These are phyloP conservation scores for Gossypium schwendimanii DNA, from an alignment of 441 rosid genomes.

Conservation along the genomic window DNA sequence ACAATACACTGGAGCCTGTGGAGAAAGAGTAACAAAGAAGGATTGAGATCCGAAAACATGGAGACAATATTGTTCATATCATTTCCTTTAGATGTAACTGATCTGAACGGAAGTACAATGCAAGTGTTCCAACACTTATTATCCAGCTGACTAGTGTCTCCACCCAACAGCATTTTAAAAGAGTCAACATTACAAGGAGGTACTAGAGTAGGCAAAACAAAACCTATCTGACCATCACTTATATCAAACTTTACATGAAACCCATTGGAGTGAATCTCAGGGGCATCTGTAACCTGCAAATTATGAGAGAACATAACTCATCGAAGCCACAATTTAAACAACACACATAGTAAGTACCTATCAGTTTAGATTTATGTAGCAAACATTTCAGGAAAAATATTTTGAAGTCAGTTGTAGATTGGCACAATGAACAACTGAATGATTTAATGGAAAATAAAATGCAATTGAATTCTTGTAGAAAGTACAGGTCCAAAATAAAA, in stretches of 20 bases:
- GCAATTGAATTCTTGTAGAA: neutral
- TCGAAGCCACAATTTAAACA: neutral
- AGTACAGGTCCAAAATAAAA: no score
- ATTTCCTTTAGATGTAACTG: conserved; percentile 48
- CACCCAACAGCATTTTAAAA: conserved; percentile 40
- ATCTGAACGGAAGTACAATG: conserved; percentile 83
- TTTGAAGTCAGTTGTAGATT: neutral
- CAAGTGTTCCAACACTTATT: conserved; percentile 75
- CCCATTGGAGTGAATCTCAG: conserved; percentile 99
- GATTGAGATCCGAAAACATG: conserved; percentile 95
- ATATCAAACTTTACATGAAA: conserved; percentile 94
- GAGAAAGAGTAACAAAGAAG: conserved; percentile 90
- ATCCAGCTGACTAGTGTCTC: conserved; percentile 29
- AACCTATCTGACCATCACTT: conserved; percentile 93
- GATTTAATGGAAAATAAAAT: conserved; percentile 1
- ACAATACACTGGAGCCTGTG: conserved; percentile 80
- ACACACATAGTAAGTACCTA: neutral
- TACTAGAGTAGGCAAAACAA: conserved; percentile 77
- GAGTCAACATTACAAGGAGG: conserved; percentile 63
- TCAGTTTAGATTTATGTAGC: neutral
- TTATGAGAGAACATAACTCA: conserved; percentile 12
- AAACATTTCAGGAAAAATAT: neutral
- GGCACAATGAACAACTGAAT: neutral
- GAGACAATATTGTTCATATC: conserved; percentile 44
- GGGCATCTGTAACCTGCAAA: conserved; percentile 85